Evolutionary conservation across 2,329 filamentous ascomycete genomes (phyloP).

Genomic region (Aspergillus fructus): DNA sequence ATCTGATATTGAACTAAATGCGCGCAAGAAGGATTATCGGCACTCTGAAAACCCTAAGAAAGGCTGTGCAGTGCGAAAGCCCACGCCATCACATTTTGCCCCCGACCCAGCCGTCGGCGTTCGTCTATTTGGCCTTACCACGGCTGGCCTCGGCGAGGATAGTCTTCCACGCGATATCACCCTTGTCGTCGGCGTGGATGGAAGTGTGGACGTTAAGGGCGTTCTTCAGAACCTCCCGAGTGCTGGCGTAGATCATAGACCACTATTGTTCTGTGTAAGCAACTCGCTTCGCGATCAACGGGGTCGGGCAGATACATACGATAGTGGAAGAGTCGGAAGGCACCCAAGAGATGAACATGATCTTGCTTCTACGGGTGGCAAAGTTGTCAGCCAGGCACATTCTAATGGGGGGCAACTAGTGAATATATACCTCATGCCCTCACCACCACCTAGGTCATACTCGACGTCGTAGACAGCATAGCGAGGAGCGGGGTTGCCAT

Average conservation of each 20-base stretch:
- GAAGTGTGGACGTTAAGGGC: conserved; percentile 44
- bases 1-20: conserved; percentile 40
- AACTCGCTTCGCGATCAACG: not conserved
- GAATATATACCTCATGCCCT: conserved; percentile 46
- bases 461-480: conserved; percentile 53
- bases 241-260: conserved; percentile 54
- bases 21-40: conserved; percentile 32
- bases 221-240: conserved; percentile 49
- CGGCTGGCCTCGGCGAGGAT: conserved; percentile 41
- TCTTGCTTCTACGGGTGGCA: conserved; percentile 45
- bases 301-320: conserved; percentile 30
- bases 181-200: conserved; percentile 44
- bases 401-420: not conserved
- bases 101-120: conserved; percentile 36
- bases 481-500: conserved; percentile 46
- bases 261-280: conserved; percentile 31
- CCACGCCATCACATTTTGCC: conserved; percentile 25
- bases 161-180: conserved; percentile 44
- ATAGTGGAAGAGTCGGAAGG: conserved; percentile 40
- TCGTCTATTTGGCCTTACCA: conserved; percentile 42
- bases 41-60: conserved; percentile 18
- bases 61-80: conserved; percentile 17
- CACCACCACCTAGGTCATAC: conserved; percentile 48
- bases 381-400: conserved; percentile 17
- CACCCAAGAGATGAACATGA: conserved; percentile 52